Base-by-base conservation (phyloP, 2,329 filamentous ascomycete genomes). In the Helotiales sp. region DNA sequence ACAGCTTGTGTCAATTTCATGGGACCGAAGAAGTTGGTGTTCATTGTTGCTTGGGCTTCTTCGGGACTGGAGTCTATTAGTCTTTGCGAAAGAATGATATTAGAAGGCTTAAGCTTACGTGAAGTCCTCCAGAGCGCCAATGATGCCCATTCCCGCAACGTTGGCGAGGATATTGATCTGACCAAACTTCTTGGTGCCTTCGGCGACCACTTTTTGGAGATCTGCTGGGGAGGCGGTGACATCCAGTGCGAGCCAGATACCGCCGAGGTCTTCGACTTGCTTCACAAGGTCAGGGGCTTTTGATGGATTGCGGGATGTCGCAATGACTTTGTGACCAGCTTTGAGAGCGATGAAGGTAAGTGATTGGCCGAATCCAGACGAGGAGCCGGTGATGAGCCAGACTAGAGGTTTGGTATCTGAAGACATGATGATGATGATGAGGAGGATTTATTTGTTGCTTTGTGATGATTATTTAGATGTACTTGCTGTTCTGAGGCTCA, bases 111-210 rank as follows among this genome's bases (percentile, higher is more conserved):
- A 53, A n/a, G 36, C 38, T 29, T 46, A 63, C 63, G 58, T 63
- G 33, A 65, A 54, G 15, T 52, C 50, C 50, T 86, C 84, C 38
- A 85, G 76, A 0, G 80, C 77, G 15, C 79, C 80, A 9, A 72
- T 40, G 3, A 66, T 38, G 22, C 60, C 58, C 55, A 65, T 66
- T 3, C 59, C 65, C 1, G 67, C 67, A 52, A 54, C 61, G 22
- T 69, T 68, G 15, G 68, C 61, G 1, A 69, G 40, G 15, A 67
- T 53, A 42, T 68, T 65, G 25, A 68, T 63, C n/a, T 50, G 15
- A n/a, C 77, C 76, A 66, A 84, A 85, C 40, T 77, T 77, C 7
- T 62, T 51, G n/a, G 51, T 52, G 10, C 58, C 60, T 48, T 62
- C 54, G 12, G 59, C 42, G 15, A 61, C 24, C 2, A 50, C 52